These are phyloP conservation scores for Aphanomyces cochlioides DNA, from an alignment of 352 stramenopile genomes.

Conservation along the genomic window DNA sequence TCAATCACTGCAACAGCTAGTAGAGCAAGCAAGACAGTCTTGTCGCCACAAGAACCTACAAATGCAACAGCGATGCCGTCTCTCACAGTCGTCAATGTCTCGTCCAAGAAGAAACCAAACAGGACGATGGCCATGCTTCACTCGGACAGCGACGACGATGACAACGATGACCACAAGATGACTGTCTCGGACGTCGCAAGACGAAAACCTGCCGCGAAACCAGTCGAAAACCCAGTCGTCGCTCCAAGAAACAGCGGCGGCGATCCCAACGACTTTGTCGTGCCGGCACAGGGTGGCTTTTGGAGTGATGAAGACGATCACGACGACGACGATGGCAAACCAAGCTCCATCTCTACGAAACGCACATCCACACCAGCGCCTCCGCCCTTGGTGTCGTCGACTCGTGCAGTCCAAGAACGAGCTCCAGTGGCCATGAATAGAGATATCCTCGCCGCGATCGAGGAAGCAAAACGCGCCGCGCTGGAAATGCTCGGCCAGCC, in stretches of 20 bases:
- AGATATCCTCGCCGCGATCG: slow-evolving; percentile 67
- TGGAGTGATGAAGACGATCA: slow-evolving; percentile 39
- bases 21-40: too few species aligned
- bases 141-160: slow-evolving; percentile 11
- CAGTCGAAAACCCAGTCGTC: not conserved
- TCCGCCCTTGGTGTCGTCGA: not conserved
- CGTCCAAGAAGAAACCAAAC: slow-evolving; percentile 1
- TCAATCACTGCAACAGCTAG: too few species aligned
- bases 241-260: too few species aligned
- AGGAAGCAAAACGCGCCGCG: slow-evolving; percentile 58
- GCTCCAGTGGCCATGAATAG: slow-evolving; percentile 19
- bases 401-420: not conserved
- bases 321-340: slow-evolving; percentile 31
- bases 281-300: not conserved
- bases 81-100: slow-evolving; percentile 11
- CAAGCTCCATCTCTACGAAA: slow-evolving; percentile 8
- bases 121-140: slow-evolving; percentile 12
- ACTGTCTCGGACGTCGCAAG: too few species aligned
- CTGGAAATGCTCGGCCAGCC: slow-evolving; percentile 47
- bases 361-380: slow-evolving; percentile 25
- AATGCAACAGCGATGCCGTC: slow-evolving; percentile 9
- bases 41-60: too few species aligned
- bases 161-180: not conserved
- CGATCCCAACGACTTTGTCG: not conserved
- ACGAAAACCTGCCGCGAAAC: not conserved